Conservation (phyloP, 768 basidiomycete genomes). For the Collybia mongolica region DNA sequence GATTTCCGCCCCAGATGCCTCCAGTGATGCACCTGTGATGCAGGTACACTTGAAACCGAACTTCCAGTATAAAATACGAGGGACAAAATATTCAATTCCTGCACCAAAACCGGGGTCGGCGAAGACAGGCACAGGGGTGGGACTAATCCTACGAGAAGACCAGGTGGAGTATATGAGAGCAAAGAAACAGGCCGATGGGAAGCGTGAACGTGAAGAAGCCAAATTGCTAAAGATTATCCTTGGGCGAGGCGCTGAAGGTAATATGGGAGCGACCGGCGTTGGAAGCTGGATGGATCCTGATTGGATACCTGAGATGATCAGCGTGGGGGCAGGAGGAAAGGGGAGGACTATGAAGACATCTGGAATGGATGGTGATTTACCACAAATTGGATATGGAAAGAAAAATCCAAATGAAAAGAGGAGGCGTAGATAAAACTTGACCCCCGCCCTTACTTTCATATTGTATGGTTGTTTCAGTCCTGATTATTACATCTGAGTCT, state of each 20-base stretch:
- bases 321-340: slow-evolving; percentile 66
- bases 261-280: slow-evolving; percentile 49
- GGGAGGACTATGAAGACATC: slow-evolving; percentile 52
- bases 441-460: slow-evolving; percentile 17
- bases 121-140: slow-evolving; percentile 78
- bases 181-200: slow-evolving; percentile 71
- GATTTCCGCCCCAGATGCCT: slow-evolving; percentile 62
- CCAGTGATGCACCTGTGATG: slow-evolving; percentile 63
- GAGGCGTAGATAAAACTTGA: slow-evolving; percentile 45
- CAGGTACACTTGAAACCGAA: slow-evolving; percentile 93
- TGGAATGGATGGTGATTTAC: slow-evolving; percentile 68
- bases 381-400: slow-evolving; percentile 82
- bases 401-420: slow-evolving; percentile 88
- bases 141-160: slow-evolving; percentile 90
- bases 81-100: slow-evolving; percentile 91
- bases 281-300: slow-evolving; percentile 96
- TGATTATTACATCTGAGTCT: slow-evolving; percentile 10
- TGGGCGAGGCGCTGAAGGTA: slow-evolving; percentile 42
- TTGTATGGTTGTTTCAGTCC: slow-evolving; percentile 9
- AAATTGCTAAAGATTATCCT: slow-evolving; percentile 66
- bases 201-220: slow-evolving; percentile 76
- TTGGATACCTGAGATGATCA: slow-evolving; percentile 84
- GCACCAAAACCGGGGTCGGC: slow-evolving; percentile 86
- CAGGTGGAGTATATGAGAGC: slow-evolving; percentile 86
- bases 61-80: slow-evolving; percentile 91